These are phyloP conservation scores for Phytopythium ostracodes DNA, from an alignment of 352 stramenopile genomes.

Conservation along the genomic window DNA sequence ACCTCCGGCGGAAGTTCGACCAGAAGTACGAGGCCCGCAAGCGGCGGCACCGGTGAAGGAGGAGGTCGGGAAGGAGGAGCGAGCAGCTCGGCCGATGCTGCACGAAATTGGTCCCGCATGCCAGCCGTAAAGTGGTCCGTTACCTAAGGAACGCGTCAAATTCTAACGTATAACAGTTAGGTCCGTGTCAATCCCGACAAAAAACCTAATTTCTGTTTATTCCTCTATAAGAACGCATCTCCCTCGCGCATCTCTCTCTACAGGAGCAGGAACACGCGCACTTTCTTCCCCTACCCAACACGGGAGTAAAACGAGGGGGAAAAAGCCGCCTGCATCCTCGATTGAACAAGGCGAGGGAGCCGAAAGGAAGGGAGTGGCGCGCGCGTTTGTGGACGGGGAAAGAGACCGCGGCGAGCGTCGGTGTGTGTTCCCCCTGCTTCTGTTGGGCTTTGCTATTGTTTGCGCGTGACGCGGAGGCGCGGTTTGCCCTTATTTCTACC, in stretches of 20 bases:
- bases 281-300: conserved; percentile 1
- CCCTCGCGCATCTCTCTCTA: conserved; percentile 4
- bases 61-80: no score
- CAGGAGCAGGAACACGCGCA: conserved; percentile 3
- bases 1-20: conserved; percentile 76
- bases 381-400: neutral
- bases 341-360: neutral
- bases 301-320: neutral
- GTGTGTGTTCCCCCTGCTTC: neutral
- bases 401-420: neutral
- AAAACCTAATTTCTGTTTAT: neutral
- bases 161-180: neutral
- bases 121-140: neutral
- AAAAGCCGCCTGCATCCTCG: neutral
- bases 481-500: neutral
- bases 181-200: neutral
- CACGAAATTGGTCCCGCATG: neutral
- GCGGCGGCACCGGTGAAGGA: conserved; percentile 12
- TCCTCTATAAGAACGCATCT: conserved; percentile 5
- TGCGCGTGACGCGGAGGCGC: neutral
- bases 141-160: neutral
- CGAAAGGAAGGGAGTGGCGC: neutral
- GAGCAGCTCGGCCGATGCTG: neutral
- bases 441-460: neutral
- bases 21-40: conserved; percentile 65